Base-by-base conservation (phyloP, 2,329 filamentous ascomycete genomes). In the Aspergillus hiratsukae region DNA sequence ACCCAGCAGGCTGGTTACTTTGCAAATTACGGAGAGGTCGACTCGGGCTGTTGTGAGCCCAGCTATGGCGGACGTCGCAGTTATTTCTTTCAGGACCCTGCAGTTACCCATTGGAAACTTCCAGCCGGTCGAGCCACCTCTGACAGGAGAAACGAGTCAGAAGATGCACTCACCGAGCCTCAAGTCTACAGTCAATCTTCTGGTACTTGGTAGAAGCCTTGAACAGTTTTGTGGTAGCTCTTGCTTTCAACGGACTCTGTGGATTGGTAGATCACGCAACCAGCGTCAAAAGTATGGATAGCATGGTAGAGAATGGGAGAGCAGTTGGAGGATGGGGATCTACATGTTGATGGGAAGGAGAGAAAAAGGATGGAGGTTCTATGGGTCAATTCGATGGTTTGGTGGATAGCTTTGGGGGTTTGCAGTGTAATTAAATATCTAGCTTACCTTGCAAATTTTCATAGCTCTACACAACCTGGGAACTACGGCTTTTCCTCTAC, bases 61-160 rank as follows among this genome's bases (percentile, higher is more conserved):
- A 54, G 53, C 25, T 49, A 54, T 25, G 54, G 54, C 37, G 58
- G 57, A 41, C 57, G 52, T 17, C 58, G 60, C 50, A 68, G 64
- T 31, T 67, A 68, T 52, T 68, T 66, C 51, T 62, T 67, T 28
- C 52, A 51, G 25, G 60, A 61, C 23, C 61, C 61, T 14, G 53
- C 49, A 11, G 48, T 53, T 35, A 43, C 57, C 23, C 46, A 50
- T 40, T 56, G 49, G 56, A 58, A 35, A 46, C 37, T 55, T 25
- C 56, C 52, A 35, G 4, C 53, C 8, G 40, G 50, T 10, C 49
- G 50, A 10, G 28, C 43, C 3, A 29, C 35, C 17, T 43, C 49
- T 6, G 23, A 19, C 9, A 29, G 17, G 23, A 51, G 37, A 29
- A 51, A 10, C 3, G 9, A 27, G 6, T 29, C 19, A 3, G 53